Conservation (phyloP, 805 yeast species). For the Metschnikowia sp. region DNA sequence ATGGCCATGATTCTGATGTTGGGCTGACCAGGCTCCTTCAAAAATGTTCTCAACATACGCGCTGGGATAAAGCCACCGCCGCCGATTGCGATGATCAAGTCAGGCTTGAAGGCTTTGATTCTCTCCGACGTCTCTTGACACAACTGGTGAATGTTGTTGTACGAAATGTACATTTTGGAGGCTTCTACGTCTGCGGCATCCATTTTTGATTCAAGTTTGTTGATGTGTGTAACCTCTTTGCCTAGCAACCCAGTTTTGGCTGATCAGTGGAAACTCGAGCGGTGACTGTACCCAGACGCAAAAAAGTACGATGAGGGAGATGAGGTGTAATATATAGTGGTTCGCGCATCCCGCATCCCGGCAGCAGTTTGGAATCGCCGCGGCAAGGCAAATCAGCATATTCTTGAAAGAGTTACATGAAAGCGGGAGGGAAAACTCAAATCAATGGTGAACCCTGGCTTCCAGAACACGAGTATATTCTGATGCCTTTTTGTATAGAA, state of each 20-base stretch:
- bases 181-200: conserved; percentile 21
- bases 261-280: neutral
- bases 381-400: neutral
- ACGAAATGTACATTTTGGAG: conserved; percentile 53
- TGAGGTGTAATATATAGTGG: conserved; percentile 6
- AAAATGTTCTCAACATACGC: conserved; percentile 87
- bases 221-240: neutral
- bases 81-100: conserved; percentile 83
- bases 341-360: conserved; percentile 6
- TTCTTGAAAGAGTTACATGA: no score
- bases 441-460: no score
- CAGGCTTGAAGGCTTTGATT: conserved; percentile 41
- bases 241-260: conserved; percentile 3
- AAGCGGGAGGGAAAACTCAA: no score
- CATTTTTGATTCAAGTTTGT: conserved; percentile 6
- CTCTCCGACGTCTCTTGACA: conserved; percentile 65
- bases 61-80: conserved; percentile 99
- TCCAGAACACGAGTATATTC: no score
- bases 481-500: no score
- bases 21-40: conserved; percentile 83
- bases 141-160: conserved; percentile 78
- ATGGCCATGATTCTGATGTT: conserved; percentile 94
- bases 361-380: conserved; percentile 4
- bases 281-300: conserved; percentile 8
- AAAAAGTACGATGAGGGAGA: conserved; percentile 5